Evolutionary conservation across 1,284 basidiomycete species (phyloP), one percentile per base, ranked within the genome.

Genomic region (Caloboletus inedulis): DNA sequence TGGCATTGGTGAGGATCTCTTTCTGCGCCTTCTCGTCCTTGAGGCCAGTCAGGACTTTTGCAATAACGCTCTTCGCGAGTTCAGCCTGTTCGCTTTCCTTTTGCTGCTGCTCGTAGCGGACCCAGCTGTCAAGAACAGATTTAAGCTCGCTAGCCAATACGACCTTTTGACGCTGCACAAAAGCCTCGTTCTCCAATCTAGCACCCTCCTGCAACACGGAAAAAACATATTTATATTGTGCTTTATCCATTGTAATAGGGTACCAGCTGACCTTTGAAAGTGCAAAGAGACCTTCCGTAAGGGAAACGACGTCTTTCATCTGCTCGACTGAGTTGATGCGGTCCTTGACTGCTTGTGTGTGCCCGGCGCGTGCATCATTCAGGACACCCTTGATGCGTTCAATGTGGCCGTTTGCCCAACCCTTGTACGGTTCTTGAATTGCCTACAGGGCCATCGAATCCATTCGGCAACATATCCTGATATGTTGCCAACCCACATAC

Each of bases 51-150:
- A 92, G 77, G 49, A 98, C 93, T 72, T 90, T 93, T 61, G 84
- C 82, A 63, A 96, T 89, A 68, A 99, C 88, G 52, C 80, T 76
- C 79, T 89, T 87, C 59, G 94, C 89, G 50, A 99, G 85, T 51
- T 92, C 88, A 33, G 83, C 79, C 82, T 99, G 97, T 79, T 99
- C 94, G 66, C 82, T 89, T 81, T 99, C 95, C 77, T 97, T 94
- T 71, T 87, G 81, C 74, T 95, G 92, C 70, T 97, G 94, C 80
- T 99, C 96, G 75, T 85, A 95, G 69, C 96, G 90, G 56, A 96
- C 95, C 95, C 96, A 98, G 70, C 89, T 91, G 81, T 99, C 97
- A 55, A 99, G 84, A 35, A 99, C 95, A 35, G 86, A 64, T 79
- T 98, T 99, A 72, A 98, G 79, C 77, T 99, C 97, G 47, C 87